A percentile compares a stretch with the other conserved stretches of the same genome.
Evolutionary conservation across 2,329 filamentous ascomycete species (phyloP).

Genomic region (Pseudogymnoascus sp.): DNA sequence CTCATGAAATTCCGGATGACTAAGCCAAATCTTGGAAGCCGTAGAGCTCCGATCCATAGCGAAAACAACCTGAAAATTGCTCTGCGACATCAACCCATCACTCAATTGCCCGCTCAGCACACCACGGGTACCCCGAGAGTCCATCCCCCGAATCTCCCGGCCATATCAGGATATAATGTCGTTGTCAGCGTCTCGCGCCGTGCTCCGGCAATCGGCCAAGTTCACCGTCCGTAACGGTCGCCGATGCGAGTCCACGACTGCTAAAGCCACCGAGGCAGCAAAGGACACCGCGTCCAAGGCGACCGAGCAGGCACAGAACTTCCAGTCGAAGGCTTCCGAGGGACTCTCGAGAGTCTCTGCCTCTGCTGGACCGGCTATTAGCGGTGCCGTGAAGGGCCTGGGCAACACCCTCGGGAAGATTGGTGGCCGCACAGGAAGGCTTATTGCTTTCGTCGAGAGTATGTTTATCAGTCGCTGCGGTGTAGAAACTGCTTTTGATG

Average conservation of each 20-base stretch:
- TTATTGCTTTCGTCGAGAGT: slow-evolving; percentile 82
- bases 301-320: slow-evolving; percentile 36
- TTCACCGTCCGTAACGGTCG: slow-evolving; percentile 26
- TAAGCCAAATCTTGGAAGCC: slow-evolving; percentile 6
- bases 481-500: slow-evolving; percentile 11
- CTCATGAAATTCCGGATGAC: slow-evolving; percentile 8
- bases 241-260: slow-evolving; percentile 53
- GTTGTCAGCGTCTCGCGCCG: slow-evolving; percentile 24
- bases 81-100: slow-evolving; percentile 13
- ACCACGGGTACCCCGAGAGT: slow-evolving; percentile 14
- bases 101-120: slow-evolving; percentile 23
- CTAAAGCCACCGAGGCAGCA: slow-evolving; percentile 39
- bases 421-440: slow-evolving; percentile 73
- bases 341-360: slow-evolving; percentile 75
- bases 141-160: slow-evolving; percentile 16
- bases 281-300: slow-evolving; percentile 38
- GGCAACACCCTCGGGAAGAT: slow-evolving; percentile 62
- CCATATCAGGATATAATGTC: slow-evolving; percentile 22
- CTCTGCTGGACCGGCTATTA: slow-evolving; percentile 69
- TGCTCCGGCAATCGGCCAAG: slow-evolving; percentile 25
- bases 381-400: slow-evolving; percentile 61
- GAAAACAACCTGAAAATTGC: slow-evolving; percentile 11
- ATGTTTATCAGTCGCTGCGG: slow-evolving; percentile 35
- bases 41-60: slow-evolving; percentile 7
- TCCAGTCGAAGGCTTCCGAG: slow-evolving; percentile 62